phyloP scores from a whole-genome alignment of 1,284 basidiomycete genomes.

The Irpex rosettiformis region DNA sequence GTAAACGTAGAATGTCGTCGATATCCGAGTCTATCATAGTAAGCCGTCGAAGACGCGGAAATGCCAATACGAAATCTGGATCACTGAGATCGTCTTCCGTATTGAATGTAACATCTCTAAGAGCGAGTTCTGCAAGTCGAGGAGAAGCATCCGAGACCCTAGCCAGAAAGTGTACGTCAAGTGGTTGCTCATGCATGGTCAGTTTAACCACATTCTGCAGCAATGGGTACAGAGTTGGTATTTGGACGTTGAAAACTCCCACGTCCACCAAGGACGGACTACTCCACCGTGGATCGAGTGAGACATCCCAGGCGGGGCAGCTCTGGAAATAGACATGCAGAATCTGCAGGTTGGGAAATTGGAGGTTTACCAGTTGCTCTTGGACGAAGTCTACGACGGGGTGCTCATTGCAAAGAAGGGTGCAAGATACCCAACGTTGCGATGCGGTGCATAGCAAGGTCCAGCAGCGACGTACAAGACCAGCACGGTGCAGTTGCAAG shows the following conservation, averaged over 20 bases:
- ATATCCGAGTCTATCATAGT: background rate
- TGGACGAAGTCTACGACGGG: background rate
- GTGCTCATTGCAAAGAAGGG: background rate
- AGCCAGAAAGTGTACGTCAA: background rate
- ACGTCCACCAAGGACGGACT: background rate
- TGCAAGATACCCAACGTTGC: background rate
- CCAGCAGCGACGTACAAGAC: background rate
- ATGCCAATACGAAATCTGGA: background rate
- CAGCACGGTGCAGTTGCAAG: background rate
- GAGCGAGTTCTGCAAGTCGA: background rate
- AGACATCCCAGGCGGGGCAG: background rate
- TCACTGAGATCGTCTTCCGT: background rate
- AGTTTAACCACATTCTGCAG: background rate
- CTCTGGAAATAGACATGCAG: background rate
- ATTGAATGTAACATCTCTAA: background rate
- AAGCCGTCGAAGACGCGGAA: background rate
- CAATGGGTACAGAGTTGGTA: background rate
- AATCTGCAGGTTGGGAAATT: background rate
- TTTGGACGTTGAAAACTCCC: background rate
- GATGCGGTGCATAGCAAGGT: background rate
- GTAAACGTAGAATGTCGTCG: background rate
- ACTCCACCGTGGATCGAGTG: background rate
- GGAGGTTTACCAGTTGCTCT: background rate
- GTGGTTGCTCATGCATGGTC: background rate
- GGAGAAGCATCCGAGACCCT: background rate